A percentile compares a stretch with the other conserved stretches of the same genome.
Evolutionary conservation across 2,329 filamentous ascomycete genomes (phyloP).

Genomic region (Penicillium sp.): DNA sequence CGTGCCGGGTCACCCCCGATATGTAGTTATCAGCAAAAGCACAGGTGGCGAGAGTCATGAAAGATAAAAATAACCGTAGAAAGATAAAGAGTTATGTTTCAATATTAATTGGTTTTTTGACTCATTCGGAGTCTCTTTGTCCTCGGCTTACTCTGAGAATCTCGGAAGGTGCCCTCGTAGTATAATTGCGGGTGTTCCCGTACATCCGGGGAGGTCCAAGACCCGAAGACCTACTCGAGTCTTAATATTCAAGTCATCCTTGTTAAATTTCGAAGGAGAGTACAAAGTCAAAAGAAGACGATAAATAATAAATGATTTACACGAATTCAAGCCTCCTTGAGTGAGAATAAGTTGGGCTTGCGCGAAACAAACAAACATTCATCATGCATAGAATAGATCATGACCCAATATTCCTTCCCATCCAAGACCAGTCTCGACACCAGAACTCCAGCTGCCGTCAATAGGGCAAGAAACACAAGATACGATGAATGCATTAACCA

Average conservation of each 20-base stretch:
- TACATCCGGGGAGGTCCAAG: too few species aligned
- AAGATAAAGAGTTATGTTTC: neutral
- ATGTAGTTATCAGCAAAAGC: neutral
- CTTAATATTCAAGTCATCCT: too few species aligned
- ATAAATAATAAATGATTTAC: slow-evolving; percentile 14
- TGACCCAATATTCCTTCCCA: slow-evolving; percentile 25
- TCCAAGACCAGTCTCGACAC: slow-evolving; percentile 20
- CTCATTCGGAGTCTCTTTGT: neutral
- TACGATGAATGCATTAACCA: slow-evolving; percentile 16
- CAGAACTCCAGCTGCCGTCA: slow-evolving; percentile 25
- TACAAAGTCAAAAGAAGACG: neutral
- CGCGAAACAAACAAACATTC: slow-evolving; percentile 18
- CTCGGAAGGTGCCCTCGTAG: neutral
- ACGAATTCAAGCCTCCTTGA: slow-evolving; percentile 2
- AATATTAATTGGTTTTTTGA: too few species aligned
- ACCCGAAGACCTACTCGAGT: too few species aligned
- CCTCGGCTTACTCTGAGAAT: neutral
- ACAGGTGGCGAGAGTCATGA: neutral
- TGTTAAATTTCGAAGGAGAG: too few species aligned
- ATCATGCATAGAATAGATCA: slow-evolving; percentile 29
- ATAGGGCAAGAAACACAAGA: slow-evolving; percentile 6
- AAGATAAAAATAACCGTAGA: neutral
- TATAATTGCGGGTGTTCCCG: too few species aligned
- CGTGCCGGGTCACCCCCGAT: slow-evolving; percentile 16
- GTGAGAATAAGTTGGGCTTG: slow-evolving; percentile 1